A percentile compares a stretch with the other conserved stretches of the same genome.
These are phyloP conservation scores for Mucor velutinosus DNA, from an alignment of 371 early-diverging fungal species.

Conservation along the genomic window DNA sequence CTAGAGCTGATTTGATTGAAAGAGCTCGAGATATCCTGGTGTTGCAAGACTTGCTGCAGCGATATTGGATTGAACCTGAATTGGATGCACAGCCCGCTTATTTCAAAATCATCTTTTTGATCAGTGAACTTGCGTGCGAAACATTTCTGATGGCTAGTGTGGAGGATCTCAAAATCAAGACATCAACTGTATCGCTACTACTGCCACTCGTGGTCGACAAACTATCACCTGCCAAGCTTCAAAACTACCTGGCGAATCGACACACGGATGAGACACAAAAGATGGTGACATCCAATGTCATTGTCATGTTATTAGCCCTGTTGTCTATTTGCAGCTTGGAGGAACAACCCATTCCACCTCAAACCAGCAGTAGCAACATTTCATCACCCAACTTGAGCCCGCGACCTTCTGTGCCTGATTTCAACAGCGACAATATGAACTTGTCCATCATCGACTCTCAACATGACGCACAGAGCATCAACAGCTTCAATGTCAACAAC, in stretches of 20 bases:
- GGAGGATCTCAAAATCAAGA: constrained; percentile 23
- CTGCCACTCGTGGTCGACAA: constrained; percentile 30
- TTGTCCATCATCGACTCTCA: constrained; percentile 2
- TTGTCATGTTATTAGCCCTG: constrained; percentile 27
- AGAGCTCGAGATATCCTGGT: constrained; percentile 22
- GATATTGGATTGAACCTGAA: constrained; percentile 42
- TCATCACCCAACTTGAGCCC: constrained; percentile 30
- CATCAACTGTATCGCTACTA: constrained; percentile 21
- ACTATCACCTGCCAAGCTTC: constrained; percentile 22
- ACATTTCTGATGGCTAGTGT: constrained; percentile 21
- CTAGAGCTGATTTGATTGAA: neutral
- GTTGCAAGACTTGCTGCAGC: constrained; percentile 30
- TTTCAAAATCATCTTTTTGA: constrained; percentile 25
- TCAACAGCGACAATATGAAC: neutral
- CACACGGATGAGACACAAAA: constrained; percentile 16
- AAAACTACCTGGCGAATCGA: constrained; percentile 7
- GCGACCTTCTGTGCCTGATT: constrained; percentile 22
- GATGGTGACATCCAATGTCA: constrained; percentile 19
- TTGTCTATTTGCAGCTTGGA: constrained; percentile 27
- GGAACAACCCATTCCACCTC: neutral
- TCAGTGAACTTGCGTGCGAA: constrained; percentile 40
- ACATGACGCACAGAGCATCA: constrained; percentile 2
- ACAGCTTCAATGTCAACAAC: constrained; percentile 2
- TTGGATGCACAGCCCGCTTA: constrained; percentile 21
- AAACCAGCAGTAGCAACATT: neutral